phyloP scores from a whole-genome alignment of 2,329 filamentous ascomycete genomes.

The Fusarium albidum region DNA sequence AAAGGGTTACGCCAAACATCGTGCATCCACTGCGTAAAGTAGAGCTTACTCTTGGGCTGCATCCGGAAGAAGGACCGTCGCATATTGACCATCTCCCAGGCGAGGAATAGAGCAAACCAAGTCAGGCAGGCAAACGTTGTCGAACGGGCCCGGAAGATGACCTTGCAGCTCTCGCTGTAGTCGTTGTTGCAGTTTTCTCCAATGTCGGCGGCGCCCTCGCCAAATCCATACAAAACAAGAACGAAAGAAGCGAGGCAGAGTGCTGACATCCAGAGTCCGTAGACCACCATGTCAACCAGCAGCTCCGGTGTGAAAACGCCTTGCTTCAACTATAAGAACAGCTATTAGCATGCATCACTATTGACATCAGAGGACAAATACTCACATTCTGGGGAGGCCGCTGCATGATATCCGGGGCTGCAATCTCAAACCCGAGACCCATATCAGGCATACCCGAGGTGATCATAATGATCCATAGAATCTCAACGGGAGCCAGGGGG shows the following conservation, averaged over 20 bases:
- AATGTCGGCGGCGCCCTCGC: slow-evolving; percentile 58
- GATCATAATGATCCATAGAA: slow-evolving; percentile 83
- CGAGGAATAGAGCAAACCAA: slow-evolving; percentile 78
- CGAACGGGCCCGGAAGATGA: slow-evolving; percentile 73
- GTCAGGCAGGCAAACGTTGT: slow-evolving; percentile 77
- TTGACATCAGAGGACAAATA: background rate
- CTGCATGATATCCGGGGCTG: slow-evolving; percentile 72
- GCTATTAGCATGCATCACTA: background rate
- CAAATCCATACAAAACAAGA: slow-evolving; percentile 59
- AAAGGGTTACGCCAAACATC: slow-evolving; percentile 77
- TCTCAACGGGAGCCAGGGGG: slow-evolving; percentile 75
- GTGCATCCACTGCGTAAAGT: slow-evolving; percentile 71
- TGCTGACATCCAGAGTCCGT: slow-evolving; percentile 72
- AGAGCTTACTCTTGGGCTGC: slow-evolving; percentile 67
- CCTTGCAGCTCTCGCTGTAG: slow-evolving; percentile 61
- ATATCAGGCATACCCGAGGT: slow-evolving; percentile 78
- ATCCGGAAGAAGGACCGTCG: slow-evolving; percentile 77
- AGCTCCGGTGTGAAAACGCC: slow-evolving; percentile 73
- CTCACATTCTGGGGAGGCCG: slow-evolving; percentile 72
- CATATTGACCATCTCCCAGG: slow-evolving; percentile 78
- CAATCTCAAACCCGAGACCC: slow-evolving; percentile 76
- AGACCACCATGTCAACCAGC: slow-evolving; percentile 71
- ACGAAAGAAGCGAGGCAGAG: slow-evolving; percentile 64
- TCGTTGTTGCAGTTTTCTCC: slow-evolving; percentile 66
- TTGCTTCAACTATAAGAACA: slow-evolving; percentile 42